These are phyloP conservation scores for Pythium insidiosum DNA, from an alignment of 352 stramenopile species.

Conservation along the genomic window DNA sequence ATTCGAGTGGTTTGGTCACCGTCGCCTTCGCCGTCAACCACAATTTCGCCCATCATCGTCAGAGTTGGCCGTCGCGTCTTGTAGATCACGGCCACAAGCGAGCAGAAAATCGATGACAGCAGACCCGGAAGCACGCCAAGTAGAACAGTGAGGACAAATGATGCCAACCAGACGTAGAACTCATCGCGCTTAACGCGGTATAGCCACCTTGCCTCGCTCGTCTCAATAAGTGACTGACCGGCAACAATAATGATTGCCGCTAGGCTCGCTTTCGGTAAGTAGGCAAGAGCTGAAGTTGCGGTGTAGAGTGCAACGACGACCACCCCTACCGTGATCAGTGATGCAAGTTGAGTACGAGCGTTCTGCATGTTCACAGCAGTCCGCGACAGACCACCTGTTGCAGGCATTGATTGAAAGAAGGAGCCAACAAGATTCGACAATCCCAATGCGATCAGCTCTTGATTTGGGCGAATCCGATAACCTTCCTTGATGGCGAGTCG, in stretches of 20 bases:
- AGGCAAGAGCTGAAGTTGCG: constrained; percentile 74
- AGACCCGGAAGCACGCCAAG: constrained; percentile 41
- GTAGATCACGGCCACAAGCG: constrained; percentile 45
- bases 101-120: constrained; percentile 46
- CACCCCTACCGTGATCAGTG: constrained; percentile 75
- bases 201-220: constrained; percentile 73
- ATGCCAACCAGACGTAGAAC: constrained; percentile 52
- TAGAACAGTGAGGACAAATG: constrained; percentile 39
- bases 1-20: no score
- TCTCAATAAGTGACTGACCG: constrained; percentile 84
- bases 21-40: constrained; percentile 21
- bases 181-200: constrained; percentile 60
- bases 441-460: constrained; percentile 85
- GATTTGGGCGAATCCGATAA: constrained; percentile 58
- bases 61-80: constrained; percentile 41
- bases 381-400: constrained; percentile 84
- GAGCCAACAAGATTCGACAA: constrained; percentile 80
- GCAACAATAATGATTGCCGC: constrained; percentile 87
- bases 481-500: constrained; percentile 68
- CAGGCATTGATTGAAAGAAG: constrained; percentile 82
- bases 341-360: constrained; percentile 75
- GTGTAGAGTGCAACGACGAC: constrained; percentile 80
- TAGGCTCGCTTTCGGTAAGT: constrained; percentile 80
- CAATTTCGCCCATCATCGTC: constrained; percentile 34
- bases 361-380: constrained; percentile 89